phyloP scores from a whole-genome alignment of 495 filamentous ascomycete genomes.

The Podospora conica region DNA sequence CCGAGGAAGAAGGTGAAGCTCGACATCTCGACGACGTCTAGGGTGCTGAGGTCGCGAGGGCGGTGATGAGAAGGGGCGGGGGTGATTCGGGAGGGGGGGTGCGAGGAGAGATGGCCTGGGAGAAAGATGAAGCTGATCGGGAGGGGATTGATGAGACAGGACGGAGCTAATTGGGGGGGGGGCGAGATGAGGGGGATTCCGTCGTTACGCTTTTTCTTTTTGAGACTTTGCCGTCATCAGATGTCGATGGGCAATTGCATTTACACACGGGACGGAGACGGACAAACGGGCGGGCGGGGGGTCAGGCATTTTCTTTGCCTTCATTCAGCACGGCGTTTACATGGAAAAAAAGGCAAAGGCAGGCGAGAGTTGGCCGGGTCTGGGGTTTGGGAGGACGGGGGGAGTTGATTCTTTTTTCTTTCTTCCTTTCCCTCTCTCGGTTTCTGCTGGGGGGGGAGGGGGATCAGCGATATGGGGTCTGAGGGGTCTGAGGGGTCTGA shows the following conservation, averaged over 20 bases:
- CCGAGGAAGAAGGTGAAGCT: too few species aligned
- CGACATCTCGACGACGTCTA: too few species aligned
- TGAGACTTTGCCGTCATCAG: neutral
- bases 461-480: too few species aligned
- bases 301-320: neutral
- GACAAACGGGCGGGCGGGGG: neutral
- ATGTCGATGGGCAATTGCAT: neutral
- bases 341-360: neutral
- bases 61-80: neutral
- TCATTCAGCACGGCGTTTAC: slow-evolving; percentile 6
- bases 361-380: neutral
- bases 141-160: neutral
- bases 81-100: neutral
- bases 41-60: neutral
- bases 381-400: neutral
- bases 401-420: neutral
- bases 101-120: neutral
- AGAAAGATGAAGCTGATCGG: too few species aligned
- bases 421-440: too few species aligned
- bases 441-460: too few species aligned
- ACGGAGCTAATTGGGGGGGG: too few species aligned
- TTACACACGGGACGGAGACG: slow-evolving; percentile 1
- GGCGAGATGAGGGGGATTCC: neutral
- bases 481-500: too few species aligned
- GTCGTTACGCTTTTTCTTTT: neutral